Conservation (phyloP, 2,329 filamentous ascomycete genomes). For the Trichophyton benhamiae region DNA sequence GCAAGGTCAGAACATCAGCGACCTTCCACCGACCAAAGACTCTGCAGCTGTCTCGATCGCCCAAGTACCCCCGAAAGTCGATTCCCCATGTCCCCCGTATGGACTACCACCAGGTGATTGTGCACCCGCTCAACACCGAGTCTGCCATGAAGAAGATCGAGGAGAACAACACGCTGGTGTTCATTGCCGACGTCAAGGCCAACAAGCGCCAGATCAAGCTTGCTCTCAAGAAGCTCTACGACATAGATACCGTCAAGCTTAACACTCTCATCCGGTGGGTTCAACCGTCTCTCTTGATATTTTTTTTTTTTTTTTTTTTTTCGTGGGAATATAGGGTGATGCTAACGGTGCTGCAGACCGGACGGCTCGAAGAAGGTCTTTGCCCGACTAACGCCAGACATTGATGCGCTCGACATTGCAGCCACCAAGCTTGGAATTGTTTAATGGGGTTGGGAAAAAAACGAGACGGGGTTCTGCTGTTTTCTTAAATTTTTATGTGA, state of each 20-base stretch:
- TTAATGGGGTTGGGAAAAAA: conserved; percentile 37
- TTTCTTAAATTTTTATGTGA: conserved; percentile 7
- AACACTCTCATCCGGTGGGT: conserved; percentile 94
- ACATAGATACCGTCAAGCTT: conserved; percentile 96
- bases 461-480: conserved; percentile 6
- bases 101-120: conserved; percentile 94
- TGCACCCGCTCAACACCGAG: conserved; percentile 99
- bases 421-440: conserved; percentile 98
- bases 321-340: neutral
- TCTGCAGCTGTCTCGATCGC: conserved; percentile 73
- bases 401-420: conserved; percentile 97
- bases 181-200: conserved; percentile 92
- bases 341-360: conserved; percentile 45
- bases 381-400: conserved; percentile 85
- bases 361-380: conserved; percentile 99
- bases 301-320: no score
- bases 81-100: conserved; percentile 80
- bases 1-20: conserved; percentile 83
- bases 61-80: conserved; percentile 96
- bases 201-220: conserved; percentile 99
- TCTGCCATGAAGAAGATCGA: conserved; percentile 99
- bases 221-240: conserved; percentile 97
- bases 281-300: conserved; percentile 7
- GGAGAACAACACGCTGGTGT: conserved; percentile 99
- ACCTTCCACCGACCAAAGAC: conserved; percentile 98